Evolutionary conservation across 1,284 basidiomycete species (phyloP), one percentile per base, ranked within the genome.

Genomic region (Termitomyces sp.): DNA sequence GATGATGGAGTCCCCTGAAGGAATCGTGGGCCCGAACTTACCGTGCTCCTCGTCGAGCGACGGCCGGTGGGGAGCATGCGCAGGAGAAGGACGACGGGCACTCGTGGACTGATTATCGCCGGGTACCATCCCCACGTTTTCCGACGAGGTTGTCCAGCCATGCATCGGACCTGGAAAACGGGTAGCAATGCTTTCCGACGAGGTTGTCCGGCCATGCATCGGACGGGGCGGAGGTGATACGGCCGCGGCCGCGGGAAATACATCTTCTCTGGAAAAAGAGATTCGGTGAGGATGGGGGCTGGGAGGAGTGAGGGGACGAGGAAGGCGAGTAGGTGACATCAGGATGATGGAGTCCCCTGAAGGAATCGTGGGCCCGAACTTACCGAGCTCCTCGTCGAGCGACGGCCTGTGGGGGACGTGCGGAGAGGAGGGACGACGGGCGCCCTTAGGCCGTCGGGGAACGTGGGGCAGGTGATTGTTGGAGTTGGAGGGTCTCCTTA

Each of bases 101-200:
- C 24, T 1, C 24, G 34, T 39, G 31, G 42, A 24, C 0, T 66
- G 65, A 52, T 68, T 70, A 53, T 68, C 73, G 26, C 70, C 65
- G 39, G 70, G 73, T 45, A 56, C 69, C 36, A 74, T 73, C 30
- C 54, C 69, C 30, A 74, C 75, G 34, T 69, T 73, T 50, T 70
- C 71, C 1, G 69, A 65, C 5, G 71, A 71, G n/a, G 57, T 2
- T 30, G 44, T 61, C 3, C 63, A 58, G 10, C 33, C 42, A 52
- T 64, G 64, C 17, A 9, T 40, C 5, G 24, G n/a, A n/a, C n/a
- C n/a, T n/a, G n/a, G n/a, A n/a, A n/a, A n/a, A n/a, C n/a, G n/a
- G n/a, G n/a, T n/a, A n/a, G n/a, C n/a, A n/a, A n/a, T n/a, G n/a
- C n/a, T 73, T 50, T 70, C 71, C 1, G 69, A 65, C 5, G 71